Evolutionary conservation across 805 yeast species (phyloP).

Genomic region (Barnettozyma pratensis): DNA sequence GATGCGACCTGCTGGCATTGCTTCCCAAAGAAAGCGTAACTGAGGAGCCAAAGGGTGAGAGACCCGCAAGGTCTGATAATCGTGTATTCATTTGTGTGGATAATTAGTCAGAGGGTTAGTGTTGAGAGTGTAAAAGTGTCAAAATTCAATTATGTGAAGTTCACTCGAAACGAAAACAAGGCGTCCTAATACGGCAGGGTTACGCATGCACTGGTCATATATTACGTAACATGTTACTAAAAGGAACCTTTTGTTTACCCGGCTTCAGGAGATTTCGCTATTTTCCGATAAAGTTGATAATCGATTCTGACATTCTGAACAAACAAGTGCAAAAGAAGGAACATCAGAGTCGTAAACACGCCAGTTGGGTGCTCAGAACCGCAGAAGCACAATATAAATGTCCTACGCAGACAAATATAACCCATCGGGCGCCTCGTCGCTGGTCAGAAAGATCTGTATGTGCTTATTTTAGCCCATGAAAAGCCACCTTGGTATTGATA

Average conservation of each 20-base stretch:
- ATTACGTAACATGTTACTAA: no score
- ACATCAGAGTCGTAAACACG: no score
- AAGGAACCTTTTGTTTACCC: neutral
- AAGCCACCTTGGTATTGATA: no score
- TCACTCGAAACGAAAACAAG: neutral
- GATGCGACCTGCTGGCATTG: neutral
- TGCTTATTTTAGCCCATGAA: neutral
- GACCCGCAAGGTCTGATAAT: neutral
- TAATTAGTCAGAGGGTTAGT: neutral
- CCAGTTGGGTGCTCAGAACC: no score
- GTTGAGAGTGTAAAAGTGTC: neutral
- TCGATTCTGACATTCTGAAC: neutral
- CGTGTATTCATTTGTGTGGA: neutral
- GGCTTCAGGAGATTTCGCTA: slow-evolving; percentile 9
- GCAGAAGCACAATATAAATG: slow-evolving; percentile 1
- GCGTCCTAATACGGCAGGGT: no score
- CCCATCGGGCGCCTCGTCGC: slow-evolving; percentile 25
- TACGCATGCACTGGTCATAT: no score
- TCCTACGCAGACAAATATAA: slow-evolving; percentile 21
- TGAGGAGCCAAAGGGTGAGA: neutral
- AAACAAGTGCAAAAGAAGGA: no score
- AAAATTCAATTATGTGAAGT: neutral
- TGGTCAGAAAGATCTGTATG: slow-evolving; percentile 37
- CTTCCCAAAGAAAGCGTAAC: neutral
- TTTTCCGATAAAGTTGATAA: neutral